These are phyloP conservation scores for Saccharomyces pastorianus DNA, from an alignment of 1,139 yeast genomes.

Conservation along the genomic window DNA sequence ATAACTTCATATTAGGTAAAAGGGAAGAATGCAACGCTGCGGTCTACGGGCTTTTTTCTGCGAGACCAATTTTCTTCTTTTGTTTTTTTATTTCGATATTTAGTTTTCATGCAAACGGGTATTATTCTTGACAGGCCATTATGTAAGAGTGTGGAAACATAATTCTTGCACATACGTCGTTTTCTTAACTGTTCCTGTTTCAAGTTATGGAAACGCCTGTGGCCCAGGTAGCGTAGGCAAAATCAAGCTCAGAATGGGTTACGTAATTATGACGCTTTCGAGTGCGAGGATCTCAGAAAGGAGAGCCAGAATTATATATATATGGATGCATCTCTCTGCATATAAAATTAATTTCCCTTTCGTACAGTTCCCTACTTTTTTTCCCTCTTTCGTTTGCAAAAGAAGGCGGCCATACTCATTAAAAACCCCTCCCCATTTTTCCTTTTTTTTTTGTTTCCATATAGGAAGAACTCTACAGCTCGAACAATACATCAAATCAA, in stretches of 20 bases:
- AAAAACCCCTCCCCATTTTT: background rate
- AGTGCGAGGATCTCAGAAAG: background rate
- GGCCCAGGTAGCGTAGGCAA: background rate
- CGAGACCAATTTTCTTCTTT: background rate
- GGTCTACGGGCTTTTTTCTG: background rate
- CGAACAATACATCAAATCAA: background rate
- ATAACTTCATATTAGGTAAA: background rate
- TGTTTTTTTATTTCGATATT: background rate
- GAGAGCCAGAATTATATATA: background rate
- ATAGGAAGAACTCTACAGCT: background rate
- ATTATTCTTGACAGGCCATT: background rate
- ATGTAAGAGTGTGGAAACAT: background rate
- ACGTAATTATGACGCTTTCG: background rate
- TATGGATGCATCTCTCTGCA: background rate
- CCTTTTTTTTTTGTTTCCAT: background rate
- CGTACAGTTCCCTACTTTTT: background rate
- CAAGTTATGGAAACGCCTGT: background rate
- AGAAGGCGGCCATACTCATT: background rate
- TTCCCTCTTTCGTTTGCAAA: background rate
- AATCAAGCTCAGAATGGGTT: background rate
- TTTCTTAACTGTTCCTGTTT: background rate
- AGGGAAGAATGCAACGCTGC: background rate
- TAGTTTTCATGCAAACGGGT: background rate
- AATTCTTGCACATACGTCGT: background rate
- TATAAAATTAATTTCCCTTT: background rate